A percentile compares a stretch with the other conserved stretches of the same genome.
Evolutionary conservation across 139 green algal genomes (phyloP).

Genomic region (Volvox africanus): DNA sequence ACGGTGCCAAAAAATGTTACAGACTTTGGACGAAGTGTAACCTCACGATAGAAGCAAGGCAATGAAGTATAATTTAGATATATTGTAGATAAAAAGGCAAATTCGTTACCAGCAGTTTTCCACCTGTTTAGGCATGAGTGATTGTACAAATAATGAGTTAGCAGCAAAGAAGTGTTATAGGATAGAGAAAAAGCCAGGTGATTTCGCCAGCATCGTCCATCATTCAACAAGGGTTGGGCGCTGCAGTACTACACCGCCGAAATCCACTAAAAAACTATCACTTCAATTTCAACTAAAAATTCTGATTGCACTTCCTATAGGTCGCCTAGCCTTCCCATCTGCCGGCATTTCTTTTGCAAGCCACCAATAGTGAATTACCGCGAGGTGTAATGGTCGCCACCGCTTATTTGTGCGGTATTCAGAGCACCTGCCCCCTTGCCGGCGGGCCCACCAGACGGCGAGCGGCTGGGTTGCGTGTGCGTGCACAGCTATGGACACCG

Average conservation of each 20-base stretch:
- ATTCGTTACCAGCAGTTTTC: too few species aligned
- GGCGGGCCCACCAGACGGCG: neutral
- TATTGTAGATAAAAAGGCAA: too few species aligned
- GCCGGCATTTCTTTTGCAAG: neutral
- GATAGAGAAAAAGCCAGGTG: too few species aligned
- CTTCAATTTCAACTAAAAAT: neutral
- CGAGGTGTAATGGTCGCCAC: conserved; percentile 24
- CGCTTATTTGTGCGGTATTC: neutral
- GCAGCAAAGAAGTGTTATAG: too few species aligned
- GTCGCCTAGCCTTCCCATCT: neutral
- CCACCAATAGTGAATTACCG: neutral
- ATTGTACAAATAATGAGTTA: too few species aligned
- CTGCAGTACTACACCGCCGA: neutral
- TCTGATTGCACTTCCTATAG: neutral
- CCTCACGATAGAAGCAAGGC: too few species aligned
- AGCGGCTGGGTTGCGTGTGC: neutral
- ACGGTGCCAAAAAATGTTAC: too few species aligned
- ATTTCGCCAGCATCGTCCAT: too few species aligned
- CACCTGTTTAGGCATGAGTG: too few species aligned
- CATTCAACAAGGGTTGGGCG: neutral
- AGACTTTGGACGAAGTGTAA: too few species aligned
- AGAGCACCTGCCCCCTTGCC: conserved; percentile 6
- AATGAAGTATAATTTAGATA: too few species aligned
- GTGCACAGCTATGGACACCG: neutral
- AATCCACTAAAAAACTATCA: neutral